phyloP scores from a whole-genome alignment of 179 eudicot genomes.

The Heliamphora ciliata region DNA sequence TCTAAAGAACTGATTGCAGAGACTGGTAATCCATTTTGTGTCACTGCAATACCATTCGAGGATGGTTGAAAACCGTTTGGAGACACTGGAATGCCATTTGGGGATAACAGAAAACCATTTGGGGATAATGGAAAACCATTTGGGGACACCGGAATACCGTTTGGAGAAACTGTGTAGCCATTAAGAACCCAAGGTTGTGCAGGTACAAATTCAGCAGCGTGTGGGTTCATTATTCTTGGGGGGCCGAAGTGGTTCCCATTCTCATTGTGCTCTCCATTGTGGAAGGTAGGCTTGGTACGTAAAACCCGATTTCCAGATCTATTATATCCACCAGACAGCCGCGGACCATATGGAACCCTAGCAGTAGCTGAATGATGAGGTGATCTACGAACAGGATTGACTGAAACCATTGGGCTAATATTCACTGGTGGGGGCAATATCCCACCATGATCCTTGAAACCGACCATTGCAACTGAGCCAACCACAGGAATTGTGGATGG shows the following conservation, averaged over 20 bases:
- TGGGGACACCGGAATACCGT: slow-evolving; percentile 44
- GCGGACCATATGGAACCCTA: slow-evolving; percentile 90
- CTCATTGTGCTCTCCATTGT: slow-evolving; percentile 49
- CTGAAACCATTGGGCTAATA: slow-evolving; percentile 61
- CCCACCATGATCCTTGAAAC: slow-evolving; percentile 66
- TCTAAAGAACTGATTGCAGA: slow-evolving; percentile 35
- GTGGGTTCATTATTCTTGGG: slow-evolving; percentile 77
- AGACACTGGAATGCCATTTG: slow-evolving; percentile 23
- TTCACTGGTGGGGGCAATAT: slow-evolving; percentile 79
- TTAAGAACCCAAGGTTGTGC: slow-evolving; percentile 67
- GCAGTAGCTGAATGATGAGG: slow-evolving; percentile 94
- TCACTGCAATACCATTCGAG: slow-evolving; percentile 18
- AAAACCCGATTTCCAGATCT: slow-evolving; percentile 56
- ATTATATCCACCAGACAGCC: slow-evolving; percentile 66
- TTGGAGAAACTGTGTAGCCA: slow-evolving; percentile 56
- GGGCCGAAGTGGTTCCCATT: slow-evolving; percentile 48
- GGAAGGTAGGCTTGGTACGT: slow-evolving; percentile 51
- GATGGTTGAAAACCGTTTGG: slow-evolving; percentile 24
- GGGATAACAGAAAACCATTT: slow-evolving; percentile 36
- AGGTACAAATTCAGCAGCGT: slow-evolving; percentile 86
- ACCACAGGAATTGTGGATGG: slow-evolving; percentile 65
- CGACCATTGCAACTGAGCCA: slow-evolving; percentile 51
- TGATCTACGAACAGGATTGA: slow-evolving; percentile 68
- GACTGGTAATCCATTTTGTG: slow-evolving; percentile 27
- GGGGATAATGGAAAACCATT: slow-evolving; percentile 37